Conservation (phyloP, 2,329 filamentous ascomycete genomes). For the Claviceps monticola region DNA sequence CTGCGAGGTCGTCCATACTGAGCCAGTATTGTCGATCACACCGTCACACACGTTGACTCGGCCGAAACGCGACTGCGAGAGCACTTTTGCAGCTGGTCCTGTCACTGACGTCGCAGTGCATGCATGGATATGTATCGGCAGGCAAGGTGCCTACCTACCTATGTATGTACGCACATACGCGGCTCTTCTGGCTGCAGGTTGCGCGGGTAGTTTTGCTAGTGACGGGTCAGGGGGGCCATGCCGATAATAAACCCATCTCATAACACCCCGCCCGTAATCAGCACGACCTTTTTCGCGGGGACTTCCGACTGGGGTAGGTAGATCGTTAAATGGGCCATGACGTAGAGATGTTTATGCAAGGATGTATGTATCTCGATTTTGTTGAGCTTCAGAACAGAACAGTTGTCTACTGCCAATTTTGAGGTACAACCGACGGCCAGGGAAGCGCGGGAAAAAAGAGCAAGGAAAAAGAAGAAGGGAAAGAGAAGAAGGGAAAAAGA, state of each 20-base stretch:
- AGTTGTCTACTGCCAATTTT: too few species aligned
- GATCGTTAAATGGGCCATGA: slow-evolving; percentile 15
- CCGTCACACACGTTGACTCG: slow-evolving; percentile 45
- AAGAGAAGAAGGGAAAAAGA: neutral
- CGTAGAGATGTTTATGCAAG: neutral
- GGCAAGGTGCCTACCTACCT: slow-evolving; percentile 5
- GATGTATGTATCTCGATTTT: too few species aligned
- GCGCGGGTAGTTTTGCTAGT: too few species aligned
- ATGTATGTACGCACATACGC: too few species aligned
- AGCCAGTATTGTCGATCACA: slow-evolving; percentile 70
- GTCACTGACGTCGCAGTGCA: slow-evolving; percentile 28
- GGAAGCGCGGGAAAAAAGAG: neutral
- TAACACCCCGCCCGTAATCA: slow-evolving; percentile 30
- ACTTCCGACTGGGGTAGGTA: slow-evolving; percentile 21
- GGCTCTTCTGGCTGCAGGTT: too few species aligned
- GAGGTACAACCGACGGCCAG: too few species aligned
- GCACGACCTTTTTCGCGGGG: slow-evolving; percentile 23
- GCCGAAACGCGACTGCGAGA: slow-evolving; percentile 14
- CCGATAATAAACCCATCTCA: too few species aligned
- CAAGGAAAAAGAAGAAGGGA: neutral
- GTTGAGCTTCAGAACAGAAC: too few species aligned
- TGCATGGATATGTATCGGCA: slow-evolving; percentile 18
- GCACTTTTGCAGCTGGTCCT: slow-evolving; percentile 18
- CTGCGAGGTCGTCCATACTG: slow-evolving; percentile 16
- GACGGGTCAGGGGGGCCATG: too few species aligned